phyloP scores from a whole-genome alignment of 192 early-diverging fungal genomes.

The Phlyctochytrium bullatum region DNA sequence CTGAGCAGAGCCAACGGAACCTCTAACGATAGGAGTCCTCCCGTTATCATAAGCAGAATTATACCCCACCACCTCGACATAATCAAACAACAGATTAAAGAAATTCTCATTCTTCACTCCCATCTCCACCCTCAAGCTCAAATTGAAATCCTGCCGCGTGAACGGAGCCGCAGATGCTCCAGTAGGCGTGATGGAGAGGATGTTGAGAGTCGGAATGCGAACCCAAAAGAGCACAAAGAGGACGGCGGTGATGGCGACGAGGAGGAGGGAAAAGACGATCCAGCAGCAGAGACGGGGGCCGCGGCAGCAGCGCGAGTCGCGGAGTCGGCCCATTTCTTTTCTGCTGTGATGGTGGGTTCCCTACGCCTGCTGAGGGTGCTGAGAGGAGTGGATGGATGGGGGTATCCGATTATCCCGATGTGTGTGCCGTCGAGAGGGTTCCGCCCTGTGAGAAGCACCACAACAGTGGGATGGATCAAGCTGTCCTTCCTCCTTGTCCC shows the following conservation, averaged over 20 bases:
- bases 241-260: background rate
- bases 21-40: background rate
- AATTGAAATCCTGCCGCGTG: background rate
- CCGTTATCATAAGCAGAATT: background rate
- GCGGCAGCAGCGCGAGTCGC: background rate
- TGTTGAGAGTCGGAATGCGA: background rate
- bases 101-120: background rate
- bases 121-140: background rate
- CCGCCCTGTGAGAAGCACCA: no score
- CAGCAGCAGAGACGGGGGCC: background rate
- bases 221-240: background rate
- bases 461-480: no score
- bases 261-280: background rate
- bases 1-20: background rate
- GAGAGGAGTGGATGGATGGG: no score
- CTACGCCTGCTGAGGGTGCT: no score
- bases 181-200: background rate
- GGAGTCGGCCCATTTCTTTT: no score
- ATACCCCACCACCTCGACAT: background rate
- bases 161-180: background rate
- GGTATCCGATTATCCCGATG: no score
- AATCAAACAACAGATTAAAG: background rate
- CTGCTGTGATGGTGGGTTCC: no score
- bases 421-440: no score
- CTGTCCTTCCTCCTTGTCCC: no score